Percentiles rank a stretch among this genome's conserved stretches.
Evolutionary conservation across 495 filamentous ascomycete species (phyloP).

Genomic region (Cryomyces minteri): DNA sequence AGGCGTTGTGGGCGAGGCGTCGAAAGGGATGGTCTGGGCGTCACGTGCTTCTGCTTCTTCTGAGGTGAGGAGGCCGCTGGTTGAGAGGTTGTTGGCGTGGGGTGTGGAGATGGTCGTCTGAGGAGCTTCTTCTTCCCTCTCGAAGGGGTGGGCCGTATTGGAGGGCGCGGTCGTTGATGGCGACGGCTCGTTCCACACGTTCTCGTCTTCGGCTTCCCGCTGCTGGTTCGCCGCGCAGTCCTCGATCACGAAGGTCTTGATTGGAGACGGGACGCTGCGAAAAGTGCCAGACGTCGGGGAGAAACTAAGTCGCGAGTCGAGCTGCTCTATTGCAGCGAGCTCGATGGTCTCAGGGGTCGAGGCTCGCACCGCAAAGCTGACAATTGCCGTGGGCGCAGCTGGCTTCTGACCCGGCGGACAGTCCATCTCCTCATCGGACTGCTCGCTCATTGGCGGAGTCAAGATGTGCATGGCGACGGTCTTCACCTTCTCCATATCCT

Average conservation of each 20-base stretch:
- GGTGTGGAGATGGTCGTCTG: not conserved
- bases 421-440: slow-evolving; percentile 1
- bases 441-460: slow-evolving; percentile 1
- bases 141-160: not conserved
- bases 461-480: slow-evolving; percentile 7
- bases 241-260: not conserved
- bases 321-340: not conserved
- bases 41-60: not conserved
- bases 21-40: not conserved
- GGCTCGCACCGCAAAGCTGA: too few species aligned
- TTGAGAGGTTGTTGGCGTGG: not conserved
- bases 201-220: not conserved
- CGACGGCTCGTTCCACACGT: not conserved
- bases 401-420: too few species aligned
- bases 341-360: not conserved
- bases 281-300: slow-evolving; percentile 18
- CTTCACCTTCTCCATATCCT: slow-evolving; percentile 15
- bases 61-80: not conserved
- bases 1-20: slow-evolving; percentile 2
- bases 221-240: not conserved
- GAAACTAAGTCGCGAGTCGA: slow-evolving; percentile 6
- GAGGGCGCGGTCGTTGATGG: not conserved
- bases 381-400: too few species aligned
- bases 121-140: not conserved
- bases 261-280: slow-evolving; percentile 4